Evolutionary conservation across 352 stramenopile species (phyloP).

Genomic region (Pythium folliculosum): DNA sequence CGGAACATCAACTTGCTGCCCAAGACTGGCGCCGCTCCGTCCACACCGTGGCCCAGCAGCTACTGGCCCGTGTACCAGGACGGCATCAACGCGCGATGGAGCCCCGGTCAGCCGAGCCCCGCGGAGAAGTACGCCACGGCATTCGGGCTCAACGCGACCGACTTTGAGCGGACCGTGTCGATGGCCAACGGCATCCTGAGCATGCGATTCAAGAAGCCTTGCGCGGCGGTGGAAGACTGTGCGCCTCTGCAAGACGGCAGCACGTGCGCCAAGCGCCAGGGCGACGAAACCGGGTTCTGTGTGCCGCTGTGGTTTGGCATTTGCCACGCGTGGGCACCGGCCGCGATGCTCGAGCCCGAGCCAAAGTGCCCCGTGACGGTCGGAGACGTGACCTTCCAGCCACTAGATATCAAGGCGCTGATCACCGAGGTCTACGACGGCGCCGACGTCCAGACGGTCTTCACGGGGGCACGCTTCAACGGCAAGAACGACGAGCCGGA

Average conservation of each 20-base stretch:
- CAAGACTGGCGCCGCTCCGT: not conserved
- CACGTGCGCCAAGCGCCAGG: slow-evolving; percentile 23
- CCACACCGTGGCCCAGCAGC: slow-evolving; percentile 26
- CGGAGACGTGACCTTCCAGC: slow-evolving; percentile 33
- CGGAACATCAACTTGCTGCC: slow-evolving; percentile 12
- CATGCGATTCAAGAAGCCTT: slow-evolving; percentile 4
- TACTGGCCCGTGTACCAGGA: slow-evolving; percentile 70
- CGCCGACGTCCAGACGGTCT: slow-evolving; percentile 27
- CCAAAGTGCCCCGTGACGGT: slow-evolving; percentile 31
- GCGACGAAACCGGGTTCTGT: slow-evolving; percentile 11
- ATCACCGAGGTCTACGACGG: slow-evolving; percentile 30
- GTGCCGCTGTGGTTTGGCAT: slow-evolving; percentile 12
- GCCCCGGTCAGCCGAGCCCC: slow-evolving; percentile 10
- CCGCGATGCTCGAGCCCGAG: slow-evolving; percentile 8
- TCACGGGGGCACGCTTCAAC: slow-evolving; percentile 45
- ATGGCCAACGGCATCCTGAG: too few species aligned
- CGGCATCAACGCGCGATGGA: slow-evolving; percentile 57
- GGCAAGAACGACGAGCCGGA: slow-evolving; percentile 18
- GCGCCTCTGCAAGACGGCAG: not conserved
- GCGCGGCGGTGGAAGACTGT: slow-evolving; percentile 10
- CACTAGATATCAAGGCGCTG: slow-evolving; percentile 29
- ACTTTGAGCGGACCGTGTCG: slow-evolving; percentile 30
- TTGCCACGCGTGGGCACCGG: slow-evolving; percentile 21
- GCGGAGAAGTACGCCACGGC: slow-evolving; percentile 32
- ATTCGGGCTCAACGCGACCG: slow-evolving; percentile 10